Conservation (phyloP, 352 stramenopile species). For the Globisporangium heterothallicum region DNA sequence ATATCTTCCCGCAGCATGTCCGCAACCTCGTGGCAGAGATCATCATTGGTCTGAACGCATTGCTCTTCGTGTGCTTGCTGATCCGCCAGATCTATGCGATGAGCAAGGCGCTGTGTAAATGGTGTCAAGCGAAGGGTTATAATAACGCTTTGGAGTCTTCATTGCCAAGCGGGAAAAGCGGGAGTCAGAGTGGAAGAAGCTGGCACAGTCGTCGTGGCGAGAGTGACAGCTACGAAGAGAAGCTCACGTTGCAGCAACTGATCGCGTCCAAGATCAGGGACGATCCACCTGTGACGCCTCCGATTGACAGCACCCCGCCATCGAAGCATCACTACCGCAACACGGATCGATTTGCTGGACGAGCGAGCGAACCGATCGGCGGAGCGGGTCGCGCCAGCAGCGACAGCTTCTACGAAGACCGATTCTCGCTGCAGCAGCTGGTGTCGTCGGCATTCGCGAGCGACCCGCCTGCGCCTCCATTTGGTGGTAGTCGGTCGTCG, state of each 20-base stretch:
- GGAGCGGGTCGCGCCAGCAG: too few relatives aligned
- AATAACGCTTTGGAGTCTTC: background rate
- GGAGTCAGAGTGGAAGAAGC: constrained; percentile 1
- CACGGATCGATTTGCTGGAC: too few relatives aligned
- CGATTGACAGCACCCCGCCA: constrained; percentile 3
- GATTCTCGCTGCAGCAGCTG: too few relatives aligned
- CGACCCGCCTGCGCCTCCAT: too few relatives aligned
- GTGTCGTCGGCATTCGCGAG: too few relatives aligned
- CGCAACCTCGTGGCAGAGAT: constrained; percentile 34
- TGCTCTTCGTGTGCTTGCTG: constrained; percentile 38
- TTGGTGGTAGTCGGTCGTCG: too few relatives aligned
- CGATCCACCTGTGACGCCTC: constrained; percentile 4
- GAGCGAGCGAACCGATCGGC: too few relatives aligned
- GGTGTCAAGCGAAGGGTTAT: constrained; percentile 1
- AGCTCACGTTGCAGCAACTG: constrained; percentile 11
- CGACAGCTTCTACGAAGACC: too few relatives aligned
- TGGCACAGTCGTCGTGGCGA: too few relatives aligned
- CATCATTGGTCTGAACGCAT: constrained; percentile 36
- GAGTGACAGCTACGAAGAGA: constrained; percentile 3
- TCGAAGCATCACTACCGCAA: constrained; percentile 5
- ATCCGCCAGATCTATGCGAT: constrained; percentile 35
- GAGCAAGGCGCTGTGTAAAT: constrained; percentile 12
- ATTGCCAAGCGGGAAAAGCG: background rate
- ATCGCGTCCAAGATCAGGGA: constrained; percentile 17
- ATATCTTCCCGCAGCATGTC: constrained; percentile 32